Base-by-base conservation (phyloP, 176 grass and related monocot genomes). In the Aegilops umbellulata region DNA sequence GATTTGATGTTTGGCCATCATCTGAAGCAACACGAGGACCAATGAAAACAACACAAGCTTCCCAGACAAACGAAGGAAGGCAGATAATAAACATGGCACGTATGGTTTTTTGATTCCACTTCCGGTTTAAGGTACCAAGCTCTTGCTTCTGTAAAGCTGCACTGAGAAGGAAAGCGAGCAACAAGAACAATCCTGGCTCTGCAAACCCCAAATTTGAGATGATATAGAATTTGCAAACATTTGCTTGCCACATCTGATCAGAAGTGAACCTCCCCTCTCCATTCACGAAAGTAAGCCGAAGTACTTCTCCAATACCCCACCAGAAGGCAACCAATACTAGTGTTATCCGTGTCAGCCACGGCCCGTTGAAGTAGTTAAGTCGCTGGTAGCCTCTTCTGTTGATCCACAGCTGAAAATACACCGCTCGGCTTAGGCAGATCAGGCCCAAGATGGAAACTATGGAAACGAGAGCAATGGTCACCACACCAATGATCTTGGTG, bases 191-290 rank as follows among this genome's bases (percentile, higher is more conserved):
- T 60, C 92, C 89, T 11, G 97, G 97, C 82, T 98, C 97, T 22
- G 97, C 93, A 91, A 98, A 95, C 58, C 97, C 97, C 32, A 98
- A 80, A 90, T 95, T 95, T 57, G 93, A 95, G 68, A 95, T 78
- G 64, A 95, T 83, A 44, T 95, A 98, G 79, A 95, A 89, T 82
- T 92, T 84, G 90, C 97, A 98, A 12, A 94, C 82, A 32, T 84
- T 91, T 25, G 31, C 81, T 57, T 93, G 91, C 86, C 93, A 95
- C 82, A 79, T 26, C 23, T 58, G 24, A 29, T 90, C 64, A 69
- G 89, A 88, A 83, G 91, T 82, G 29, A 95, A 34, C 27, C 82
- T 84, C 1, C 84, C 85, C 63, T 86, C 64, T 25, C 88, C 90
- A 26, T 92, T 92, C 73, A 98, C 12, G 41, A 91, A 92, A 77